Evolutionary conservation across 106 monocot genomes (phyloP).

Genomic region (Posidonia australis): DNA sequence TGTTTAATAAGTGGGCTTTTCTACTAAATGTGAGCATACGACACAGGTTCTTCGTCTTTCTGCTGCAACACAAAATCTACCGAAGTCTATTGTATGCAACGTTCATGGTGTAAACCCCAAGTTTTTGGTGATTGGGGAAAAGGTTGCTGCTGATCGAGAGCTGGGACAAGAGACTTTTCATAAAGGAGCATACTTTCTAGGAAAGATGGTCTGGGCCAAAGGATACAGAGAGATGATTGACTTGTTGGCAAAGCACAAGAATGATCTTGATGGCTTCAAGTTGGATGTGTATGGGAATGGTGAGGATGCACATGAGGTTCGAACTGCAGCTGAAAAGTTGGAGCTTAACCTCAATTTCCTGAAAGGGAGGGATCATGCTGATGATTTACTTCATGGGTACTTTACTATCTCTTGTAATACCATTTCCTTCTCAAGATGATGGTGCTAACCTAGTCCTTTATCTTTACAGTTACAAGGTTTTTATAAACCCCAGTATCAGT

Average conservation of each 20-base stretch:
- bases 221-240: conserved; percentile 93
- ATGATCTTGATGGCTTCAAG: conserved; percentile 63
- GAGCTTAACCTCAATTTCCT: conserved; percentile 80
- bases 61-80: conserved; percentile 94
- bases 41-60: conserved; percentile 96
- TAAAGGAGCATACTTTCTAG: conserved; percentile 93
- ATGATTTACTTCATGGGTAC: conserved; percentile 93
- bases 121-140: conserved; percentile 79
- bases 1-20: no score
- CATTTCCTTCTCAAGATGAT: background rate
- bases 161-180: conserved; percentile 55
- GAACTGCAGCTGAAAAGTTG: conserved; percentile 63
- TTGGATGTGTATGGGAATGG: conserved; percentile 92
- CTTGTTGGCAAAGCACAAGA: conserved; percentile 72
- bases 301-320: conserved; percentile 89
- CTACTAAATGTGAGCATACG: no score
- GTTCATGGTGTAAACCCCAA: conserved; percentile 99
- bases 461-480: conserved; percentile 81
- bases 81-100: conserved; percentile 86
- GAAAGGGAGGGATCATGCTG: conserved; percentile 95
- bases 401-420: no score
- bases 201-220: conserved; percentile 99
- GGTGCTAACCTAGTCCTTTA: background rate
- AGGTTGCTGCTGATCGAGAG: conserved; percentile 53
- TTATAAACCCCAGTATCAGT: conserved; percentile 91